phyloP scores from a whole-genome alignment of 2,329 filamentous ascomycete genomes.

The Fusarium sp. region DNA sequence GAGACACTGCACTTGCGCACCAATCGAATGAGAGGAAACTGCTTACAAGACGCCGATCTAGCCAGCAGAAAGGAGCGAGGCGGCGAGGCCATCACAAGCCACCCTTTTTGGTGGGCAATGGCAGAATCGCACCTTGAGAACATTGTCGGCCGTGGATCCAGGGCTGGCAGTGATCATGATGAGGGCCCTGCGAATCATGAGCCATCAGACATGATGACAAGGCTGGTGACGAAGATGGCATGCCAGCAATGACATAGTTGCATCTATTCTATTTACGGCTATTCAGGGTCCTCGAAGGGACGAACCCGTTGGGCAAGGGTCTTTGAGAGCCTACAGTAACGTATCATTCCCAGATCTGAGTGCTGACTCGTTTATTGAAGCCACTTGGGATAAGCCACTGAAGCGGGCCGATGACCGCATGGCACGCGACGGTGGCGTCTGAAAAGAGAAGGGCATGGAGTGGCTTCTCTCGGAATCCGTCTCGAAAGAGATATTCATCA shows the following conservation, averaged over 20 bases:
- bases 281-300: constrained; percentile 15
- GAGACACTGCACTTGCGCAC: constrained; percentile 29
- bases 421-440: constrained; percentile 30
- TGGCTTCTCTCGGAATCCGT: not conserved
- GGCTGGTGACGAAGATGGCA: not conserved
- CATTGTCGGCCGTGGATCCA: constrained; percentile 3
- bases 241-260: constrained; percentile 29
- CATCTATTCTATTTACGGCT: constrained; percentile 16
- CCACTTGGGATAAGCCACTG: constrained; percentile 23
- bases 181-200: constrained; percentile 1
- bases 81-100: constrained; percentile 15
- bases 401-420: constrained; percentile 27
- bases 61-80: not conserved
- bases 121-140: not conserved
- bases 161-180: not conserved
- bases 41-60: constrained; percentile 24
- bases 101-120: not conserved
- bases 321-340: constrained; percentile 31
- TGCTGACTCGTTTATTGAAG: constrained; percentile 33
- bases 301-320: constrained; percentile 23
- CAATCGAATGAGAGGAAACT: constrained; percentile 26
- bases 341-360: constrained; percentile 38
- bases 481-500: not conserved
- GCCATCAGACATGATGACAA: not conserved
- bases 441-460: not conserved